These are phyloP conservation scores for Vaccinium myrtillus DNA, from an alignment of 148 eudicot species.

Conservation along the genomic window DNA sequence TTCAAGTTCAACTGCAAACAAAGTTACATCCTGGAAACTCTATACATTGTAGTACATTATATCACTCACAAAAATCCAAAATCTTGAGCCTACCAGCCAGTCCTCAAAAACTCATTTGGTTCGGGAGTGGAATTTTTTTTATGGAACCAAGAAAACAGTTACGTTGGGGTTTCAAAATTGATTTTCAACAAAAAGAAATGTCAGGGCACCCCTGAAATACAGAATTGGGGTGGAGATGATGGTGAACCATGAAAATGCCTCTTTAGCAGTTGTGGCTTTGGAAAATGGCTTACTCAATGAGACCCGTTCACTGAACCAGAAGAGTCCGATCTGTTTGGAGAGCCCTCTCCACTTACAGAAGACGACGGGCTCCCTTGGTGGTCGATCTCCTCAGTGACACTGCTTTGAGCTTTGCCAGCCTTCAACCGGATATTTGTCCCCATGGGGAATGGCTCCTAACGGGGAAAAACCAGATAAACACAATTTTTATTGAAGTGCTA, in stretches of 20 bases:
- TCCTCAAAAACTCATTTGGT: conserved; percentile 2
- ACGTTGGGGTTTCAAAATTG: conserved; percentile 20
- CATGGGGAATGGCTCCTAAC: conserved; percentile 70
- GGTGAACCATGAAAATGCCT: conserved; percentile 1
- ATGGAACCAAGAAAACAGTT: conserved; percentile 7
- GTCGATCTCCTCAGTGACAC: conserved; percentile 9
- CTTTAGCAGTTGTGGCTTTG: conserved; percentile 11
- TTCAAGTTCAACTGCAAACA: background rate
- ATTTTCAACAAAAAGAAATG: conserved; percentile 5
- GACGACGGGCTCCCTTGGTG: conserved; percentile 21
- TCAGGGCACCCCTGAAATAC: background rate
- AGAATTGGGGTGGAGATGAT: conserved; percentile 12
- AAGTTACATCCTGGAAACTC: background rate
- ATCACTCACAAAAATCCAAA: conserved; percentile 15
- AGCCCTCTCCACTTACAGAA: conserved; percentile 9
- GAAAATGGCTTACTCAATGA: conserved; percentile 13
- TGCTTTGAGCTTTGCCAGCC: conserved; percentile 20
- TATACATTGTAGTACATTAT: background rate
- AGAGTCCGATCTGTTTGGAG: conserved; percentile 8
- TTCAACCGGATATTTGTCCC: conserved; percentile 45
- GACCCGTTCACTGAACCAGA: conserved; percentile 10
- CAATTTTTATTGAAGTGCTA: background rate
- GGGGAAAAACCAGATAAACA: background rate
- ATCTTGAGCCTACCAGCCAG: conserved; percentile 12
- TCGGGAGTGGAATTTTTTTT: conserved; percentile 1